Evolutionary conservation across 257 asterid species (phyloP), one percentile per base, ranked within the genome.

Genomic region (Solanum gandarillasii): DNA sequence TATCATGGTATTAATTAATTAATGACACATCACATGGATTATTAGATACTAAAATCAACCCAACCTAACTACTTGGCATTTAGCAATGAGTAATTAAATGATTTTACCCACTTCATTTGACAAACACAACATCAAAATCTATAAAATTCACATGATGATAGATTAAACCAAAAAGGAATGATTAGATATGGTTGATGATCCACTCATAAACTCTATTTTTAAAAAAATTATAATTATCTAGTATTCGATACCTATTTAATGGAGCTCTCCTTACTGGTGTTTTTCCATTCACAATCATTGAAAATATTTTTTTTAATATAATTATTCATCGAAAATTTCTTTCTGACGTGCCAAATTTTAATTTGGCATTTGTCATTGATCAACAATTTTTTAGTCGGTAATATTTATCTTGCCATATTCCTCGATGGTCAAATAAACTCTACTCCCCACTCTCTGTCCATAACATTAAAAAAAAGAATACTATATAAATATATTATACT

Each of bases 31-130:
- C 87, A 85, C 67, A 67, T 85, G 81, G 46, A 85, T 67, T 5
- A 67, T 67, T 84, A 65, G 65, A 27, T 60, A 62, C 21, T 62
- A 84, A 84, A 84, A 65, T 21, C 25, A 84, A 84, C 60, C 79
- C 2, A 65, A 14, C 38, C 60, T 84, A 84, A 84, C 79, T 60
- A 65, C 74, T 84, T 12, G 14, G 29, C 83, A 48, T 23, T 29
- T 62, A 62, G 32, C 48, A 58, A 39, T 84, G 55, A 35, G 75
- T 65, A 35, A 29, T 27, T 68, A 68, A 84, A 84, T 84, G 87
- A 84, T 14, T 36, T 60, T 84, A 62, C 48, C 60, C 27, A 84
- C 60, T 84, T 65, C 29, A 84, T 84, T 65, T 84, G 62, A 84
- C n/a, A 84, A 65, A 65, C 18, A 60, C 25, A 84, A 60, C 36